Evolutionary conservation across 441 rosid genomes (phyloP).

Genomic region (Bruguiera hainesii): DNA sequence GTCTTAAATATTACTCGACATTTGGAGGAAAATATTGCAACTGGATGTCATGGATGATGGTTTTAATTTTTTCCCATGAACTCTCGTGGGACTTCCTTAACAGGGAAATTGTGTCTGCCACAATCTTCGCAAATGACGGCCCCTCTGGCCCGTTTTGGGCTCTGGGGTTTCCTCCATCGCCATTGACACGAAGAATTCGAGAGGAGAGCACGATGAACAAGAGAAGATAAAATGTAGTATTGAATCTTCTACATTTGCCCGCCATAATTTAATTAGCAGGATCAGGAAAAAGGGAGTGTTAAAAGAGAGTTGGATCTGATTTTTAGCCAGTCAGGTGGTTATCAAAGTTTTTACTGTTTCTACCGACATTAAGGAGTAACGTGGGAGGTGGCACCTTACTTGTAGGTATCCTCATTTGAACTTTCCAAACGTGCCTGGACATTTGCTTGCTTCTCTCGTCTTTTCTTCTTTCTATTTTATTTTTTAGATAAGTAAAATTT

Average conservation of each 20-base stretch:
- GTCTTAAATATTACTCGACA: conserved; percentile 41
- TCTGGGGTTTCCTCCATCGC: conserved; percentile 18
- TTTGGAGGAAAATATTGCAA: conserved; percentile 48
- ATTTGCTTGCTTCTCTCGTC: no score
- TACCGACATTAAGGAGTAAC: background rate
- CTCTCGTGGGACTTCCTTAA: conserved; percentile 33
- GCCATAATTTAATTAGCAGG: background rate
- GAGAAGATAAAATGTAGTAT: conserved; percentile 2
- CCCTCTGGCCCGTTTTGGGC: conserved; percentile 23
- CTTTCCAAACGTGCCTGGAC: conserved; percentile 18
- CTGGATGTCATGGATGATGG: conserved; percentile 39
- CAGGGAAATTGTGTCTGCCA: conserved; percentile 23
- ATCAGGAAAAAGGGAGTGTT: background rate
- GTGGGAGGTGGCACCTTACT: conserved; percentile 19
- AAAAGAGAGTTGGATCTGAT: background rate
- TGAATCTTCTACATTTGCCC: conserved; percentile 19
- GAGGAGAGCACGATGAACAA: conserved; percentile 16
- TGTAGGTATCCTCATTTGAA: conserved; percentile 15
- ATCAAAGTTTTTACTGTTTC: conserved; percentile 10
- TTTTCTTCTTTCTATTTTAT: no score
- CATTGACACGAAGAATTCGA: conserved; percentile 7
- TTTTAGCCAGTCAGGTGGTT: background rate
- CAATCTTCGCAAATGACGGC: conserved; percentile 33
- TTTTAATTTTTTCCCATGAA: conserved; percentile 56
- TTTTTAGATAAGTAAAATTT: no score